Percentiles rank a stretch among this genome's conserved stretches.
These are phyloP conservation scores for Tetracladium marchalianum DNA, from an alignment of 495 filamentous ascomycete genomes.

Conservation along the genomic window DNA sequence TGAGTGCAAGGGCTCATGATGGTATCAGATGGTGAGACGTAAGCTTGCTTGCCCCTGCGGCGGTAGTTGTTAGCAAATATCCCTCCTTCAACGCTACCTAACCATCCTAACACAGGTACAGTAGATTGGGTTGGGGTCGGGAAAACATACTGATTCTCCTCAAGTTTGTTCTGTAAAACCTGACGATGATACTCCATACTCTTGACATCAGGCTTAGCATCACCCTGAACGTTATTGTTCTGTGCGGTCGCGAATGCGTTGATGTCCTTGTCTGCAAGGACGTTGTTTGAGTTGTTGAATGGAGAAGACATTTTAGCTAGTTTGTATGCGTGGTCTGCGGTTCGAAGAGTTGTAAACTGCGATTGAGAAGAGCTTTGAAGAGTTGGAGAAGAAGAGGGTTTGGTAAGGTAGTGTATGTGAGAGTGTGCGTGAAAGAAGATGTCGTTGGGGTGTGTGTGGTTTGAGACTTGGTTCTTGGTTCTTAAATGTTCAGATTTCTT, in stretches of 20 bases:
- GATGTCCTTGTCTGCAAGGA: constrained; percentile 48
- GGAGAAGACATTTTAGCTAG: neutral
- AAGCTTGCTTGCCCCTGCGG: constrained; percentile 46
- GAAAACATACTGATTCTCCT: constrained; percentile 31
- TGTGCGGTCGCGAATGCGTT: constrained; percentile 26
- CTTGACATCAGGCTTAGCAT: constrained; percentile 34
- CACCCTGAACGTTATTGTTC: constrained; percentile 11
- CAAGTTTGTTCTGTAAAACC: constrained; percentile 61
- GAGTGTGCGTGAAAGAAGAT: neutral
- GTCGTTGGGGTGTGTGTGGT: too few relatives aligned
- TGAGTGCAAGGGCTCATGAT: constrained; percentile 91
- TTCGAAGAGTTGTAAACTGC: neutral
- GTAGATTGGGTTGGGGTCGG: neutral
- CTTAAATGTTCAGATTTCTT: too few relatives aligned
- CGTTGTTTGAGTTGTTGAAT: constrained; percentile 26
- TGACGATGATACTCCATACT: constrained; percentile 76
- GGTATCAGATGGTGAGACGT: constrained; percentile 85
- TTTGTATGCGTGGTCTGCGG: neutral
- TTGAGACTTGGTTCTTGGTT: neutral
- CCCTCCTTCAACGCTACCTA: neutral
- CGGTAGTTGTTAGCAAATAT: constrained; percentile 10
- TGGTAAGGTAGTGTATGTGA: neutral
- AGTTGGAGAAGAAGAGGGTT: neutral
- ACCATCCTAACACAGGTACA: constrained; percentile 49
- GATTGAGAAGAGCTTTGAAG: neutral